Base-by-base conservation (phyloP, 495 filamentous ascomycete species). In the Xylaria cubensis region DNA sequence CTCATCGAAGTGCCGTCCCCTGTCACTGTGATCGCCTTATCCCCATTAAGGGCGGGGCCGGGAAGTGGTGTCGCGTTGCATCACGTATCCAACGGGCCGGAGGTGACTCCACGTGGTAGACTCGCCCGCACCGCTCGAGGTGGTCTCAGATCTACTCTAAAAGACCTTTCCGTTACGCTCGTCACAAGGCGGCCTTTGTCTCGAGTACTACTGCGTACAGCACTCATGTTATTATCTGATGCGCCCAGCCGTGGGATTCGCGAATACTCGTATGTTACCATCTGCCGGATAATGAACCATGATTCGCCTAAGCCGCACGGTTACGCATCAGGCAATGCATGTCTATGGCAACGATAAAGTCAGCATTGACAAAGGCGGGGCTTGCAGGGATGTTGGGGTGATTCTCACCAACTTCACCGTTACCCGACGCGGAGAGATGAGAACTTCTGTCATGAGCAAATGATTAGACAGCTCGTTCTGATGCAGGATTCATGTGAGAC, bases 331-430 rank as follows among this genome's bases (percentile, higher is more conserved):
- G 53, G 55, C 67, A 58, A 69, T 69, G 42, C 53, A 69, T 39
- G 53, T 46, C 3, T 26, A 36, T 61, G 34, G 58, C 50, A 17
- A 42, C 36, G 32, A 51, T n/a, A 59, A 69, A 69, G 77, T 79
- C 75, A 79, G 77, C 77, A 72, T 79, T 79, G 73, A 79, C 77
- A 79, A 79, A 79, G 77, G 77, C 73, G 77, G 77, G 77, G 75
- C 56, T 58, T 29, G 72, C 77, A 79, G 75, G 77, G 77, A 67
- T 74, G 26, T 32, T 55, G 65, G 62, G 29, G 61, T 24, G 51
- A 8, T 15, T 29, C 34, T 61, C 39, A 5, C 41, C 39, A 69
- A 56, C 21, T 70, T 44, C 53, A 72, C 50, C 67, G 62, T 41
- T 69, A 58, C 70, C 53, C 69, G 74, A 70, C 74, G 74, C 59